Conservation (phyloP, 2,329 filamentous ascomycete genomes). For the Pseudogymnoascus sp. region DNA sequence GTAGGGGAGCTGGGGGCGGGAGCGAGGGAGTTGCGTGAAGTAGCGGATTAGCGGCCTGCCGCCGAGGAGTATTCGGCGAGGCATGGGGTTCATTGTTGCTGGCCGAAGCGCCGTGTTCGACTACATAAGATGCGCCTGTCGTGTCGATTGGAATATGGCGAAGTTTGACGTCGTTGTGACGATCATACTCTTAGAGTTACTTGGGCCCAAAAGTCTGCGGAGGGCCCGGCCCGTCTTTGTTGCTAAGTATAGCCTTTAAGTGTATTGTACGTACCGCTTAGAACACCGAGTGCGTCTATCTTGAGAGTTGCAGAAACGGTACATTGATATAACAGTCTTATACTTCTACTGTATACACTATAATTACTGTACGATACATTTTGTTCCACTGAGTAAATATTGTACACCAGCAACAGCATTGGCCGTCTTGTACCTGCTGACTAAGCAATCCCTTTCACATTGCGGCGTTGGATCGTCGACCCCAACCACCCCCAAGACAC, state of each 20-base stretch:
- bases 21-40: conserved; percentile 48
- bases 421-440: background rate
- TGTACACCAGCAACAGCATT: background rate
- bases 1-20: conserved; percentile 59
- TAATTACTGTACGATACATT: background rate
- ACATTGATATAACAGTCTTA: background rate
- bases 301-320: background rate
- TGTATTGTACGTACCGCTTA: background rate
- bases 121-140: background rate
- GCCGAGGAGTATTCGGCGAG: background rate
- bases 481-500: background rate
- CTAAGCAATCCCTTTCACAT: conserved; percentile 1
- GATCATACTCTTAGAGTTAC: background rate
- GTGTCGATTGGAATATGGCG: conserved; percentile 1
- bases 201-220: conserved; percentile 7
- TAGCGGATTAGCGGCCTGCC: conserved; percentile 35
- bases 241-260: conserved; percentile 6
- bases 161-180: background rate
- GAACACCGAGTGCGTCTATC: background rate
- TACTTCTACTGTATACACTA: background rate
- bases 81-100: conserved; percentile 1
- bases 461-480: background rate
- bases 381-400: background rate
- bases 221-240: conserved; percentile 6
- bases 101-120: background rate